Base-by-base conservation (phyloP, 768 basidiomycete genomes). In the Tricholoma sp. region DNA sequence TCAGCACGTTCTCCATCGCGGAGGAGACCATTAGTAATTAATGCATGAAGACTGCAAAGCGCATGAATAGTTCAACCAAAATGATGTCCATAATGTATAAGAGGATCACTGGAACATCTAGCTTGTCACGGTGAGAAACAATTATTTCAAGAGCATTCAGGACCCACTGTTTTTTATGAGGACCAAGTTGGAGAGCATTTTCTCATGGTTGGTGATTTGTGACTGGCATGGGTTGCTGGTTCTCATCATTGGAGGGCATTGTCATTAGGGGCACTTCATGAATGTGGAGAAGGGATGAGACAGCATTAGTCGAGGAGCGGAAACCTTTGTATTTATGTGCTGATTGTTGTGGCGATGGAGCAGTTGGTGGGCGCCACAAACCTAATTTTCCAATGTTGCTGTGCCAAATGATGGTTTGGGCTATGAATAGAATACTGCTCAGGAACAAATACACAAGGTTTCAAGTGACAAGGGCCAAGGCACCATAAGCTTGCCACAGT, bases 31-130 rank as follows among this genome's bases (percentile, higher is more conserved):
- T 64, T 57, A 6, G 55, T 61, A 2, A 67, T 10, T 8, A 67
- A 45, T 1, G 55, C 53, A 11, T 61, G 57, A 14, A 67, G 37
- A 35, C 57, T 66, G 49, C 66, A 67, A 10, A 67, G 57, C 2
- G 61, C 58, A 51, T 67, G 61, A 1, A 67, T 31, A 2, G 54
- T 57, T 14, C 54, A 22, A n/a, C 66, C 53, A 18, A 67, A 67
- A 21, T 67, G 64, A 14, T 22, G 49, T 5, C 64, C 58, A 49
- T 61, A 47, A 24, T 64, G 63, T n/a, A 65, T 46, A 11, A 65
- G 37, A 8, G 59, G 58, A 55, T 60, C 58, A 9, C 22, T 34
- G 32, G 32, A 2, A 16, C 50, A 51, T 10, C 50, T 51, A 22
- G 1, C 5, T 31, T 10, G n/a, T n/a, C 8, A 51, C 16, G 32